Conservation (phyloP, 441 rosid species). For the Hura crepitans region DNA sequence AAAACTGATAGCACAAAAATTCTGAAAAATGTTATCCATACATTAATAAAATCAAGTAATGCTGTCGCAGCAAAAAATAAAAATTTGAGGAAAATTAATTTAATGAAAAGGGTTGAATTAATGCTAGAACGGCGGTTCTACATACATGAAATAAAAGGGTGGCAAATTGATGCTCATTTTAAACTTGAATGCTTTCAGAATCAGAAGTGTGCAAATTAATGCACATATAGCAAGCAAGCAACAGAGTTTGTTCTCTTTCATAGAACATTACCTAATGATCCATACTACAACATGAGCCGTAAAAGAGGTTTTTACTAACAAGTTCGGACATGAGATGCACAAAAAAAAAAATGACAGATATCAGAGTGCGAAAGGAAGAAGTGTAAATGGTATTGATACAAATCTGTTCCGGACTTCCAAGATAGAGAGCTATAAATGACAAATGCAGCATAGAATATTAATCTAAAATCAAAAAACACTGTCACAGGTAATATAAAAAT, state of each 20-base stretch:
- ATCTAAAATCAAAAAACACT: too few relatives aligned
- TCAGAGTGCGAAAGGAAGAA: too few relatives aligned
- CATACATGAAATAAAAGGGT: neutral
- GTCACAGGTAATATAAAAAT: too few relatives aligned
- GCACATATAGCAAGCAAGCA: neutral
- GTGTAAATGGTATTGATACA: too few relatives aligned
- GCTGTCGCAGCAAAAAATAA: neutral
- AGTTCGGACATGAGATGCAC: neutral
- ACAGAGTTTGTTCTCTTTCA: neutral
- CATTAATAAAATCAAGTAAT: neutral
- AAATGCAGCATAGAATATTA: too few relatives aligned
- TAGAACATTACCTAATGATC: neutral
- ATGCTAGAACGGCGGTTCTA: neutral
- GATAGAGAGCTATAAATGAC: too few relatives aligned
- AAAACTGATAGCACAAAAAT: neutral
- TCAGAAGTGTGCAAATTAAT: neutral
- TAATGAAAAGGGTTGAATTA: too few relatives aligned
- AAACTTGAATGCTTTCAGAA: neutral
- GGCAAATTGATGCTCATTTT: neutral
- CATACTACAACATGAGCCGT: neutral
- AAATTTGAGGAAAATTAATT: neutral
- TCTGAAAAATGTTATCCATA: neutral
- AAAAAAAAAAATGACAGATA: neutral
- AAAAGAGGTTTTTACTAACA: neutral
- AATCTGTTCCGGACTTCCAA: too few relatives aligned